Evolutionary conservation across 148 eudicot species (phyloP).

Genomic region (Tetragonia tetragonoides): DNA sequence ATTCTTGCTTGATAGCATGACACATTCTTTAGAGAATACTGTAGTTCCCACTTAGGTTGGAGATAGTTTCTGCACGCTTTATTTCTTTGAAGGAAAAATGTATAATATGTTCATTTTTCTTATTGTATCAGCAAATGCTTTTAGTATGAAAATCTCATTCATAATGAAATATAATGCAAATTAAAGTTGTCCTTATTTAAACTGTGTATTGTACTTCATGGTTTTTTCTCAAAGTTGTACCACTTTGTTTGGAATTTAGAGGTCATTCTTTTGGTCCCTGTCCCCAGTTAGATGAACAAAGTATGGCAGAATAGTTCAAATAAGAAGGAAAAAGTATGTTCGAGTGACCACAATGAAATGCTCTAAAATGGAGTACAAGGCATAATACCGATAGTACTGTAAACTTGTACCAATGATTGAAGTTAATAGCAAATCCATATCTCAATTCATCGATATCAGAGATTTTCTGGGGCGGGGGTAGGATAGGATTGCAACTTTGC

Average conservation of each 20-base stretch:
- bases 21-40: conserved; percentile 15
- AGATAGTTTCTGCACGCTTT: conserved; percentile 12
- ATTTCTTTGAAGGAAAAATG: conserved; percentile 25
- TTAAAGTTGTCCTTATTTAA: background rate
- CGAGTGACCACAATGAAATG: too few species aligned
- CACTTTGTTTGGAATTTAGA: too few species aligned
- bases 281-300: background rate
- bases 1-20: conserved; percentile 22
- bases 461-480: too few species aligned
- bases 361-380: too few species aligned
- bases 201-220: background rate
- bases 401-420: too few species aligned
- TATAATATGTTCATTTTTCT: conserved; percentile 6
- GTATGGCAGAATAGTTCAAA: too few species aligned
- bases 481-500: too few species aligned
- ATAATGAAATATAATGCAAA: conserved; percentile 4
- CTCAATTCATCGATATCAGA: too few species aligned
- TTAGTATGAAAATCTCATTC: conserved; percentile 33
- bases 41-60: background rate
- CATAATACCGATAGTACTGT: too few species aligned
- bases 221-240: too few species aligned
- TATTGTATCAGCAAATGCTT: background rate
- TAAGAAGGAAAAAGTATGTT: too few species aligned
- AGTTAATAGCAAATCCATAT: too few species aligned
- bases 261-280: background rate